Evolutionary conservation across 257 asterid genomes (phyloP).

Genomic region (Salvia splendens): DNA sequence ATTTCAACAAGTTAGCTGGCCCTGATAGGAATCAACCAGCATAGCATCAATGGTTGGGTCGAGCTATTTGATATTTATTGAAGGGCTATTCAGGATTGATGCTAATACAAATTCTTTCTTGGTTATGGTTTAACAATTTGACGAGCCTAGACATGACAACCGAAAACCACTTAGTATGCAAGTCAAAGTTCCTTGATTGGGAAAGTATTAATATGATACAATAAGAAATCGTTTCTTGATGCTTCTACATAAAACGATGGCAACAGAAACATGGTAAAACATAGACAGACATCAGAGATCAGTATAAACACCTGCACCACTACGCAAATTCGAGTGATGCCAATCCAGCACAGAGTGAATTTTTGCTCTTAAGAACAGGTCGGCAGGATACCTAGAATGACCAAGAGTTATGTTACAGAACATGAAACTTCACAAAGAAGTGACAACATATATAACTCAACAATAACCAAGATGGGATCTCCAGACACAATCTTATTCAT

Average conservation of each 20-base stretch:
- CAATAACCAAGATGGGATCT: too few species aligned
- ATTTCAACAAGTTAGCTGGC: constrained; percentile 14
- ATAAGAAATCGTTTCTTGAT: too few species aligned
- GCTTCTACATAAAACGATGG: not conserved
- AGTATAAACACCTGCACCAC: constrained; percentile 71
- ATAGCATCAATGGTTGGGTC: not conserved
- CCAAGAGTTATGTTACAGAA: constrained; percentile 15
- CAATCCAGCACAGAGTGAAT: constrained; percentile 88
- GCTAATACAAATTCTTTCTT: too few species aligned
- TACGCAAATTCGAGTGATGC: constrained; percentile 85
- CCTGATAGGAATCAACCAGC: not conserved
- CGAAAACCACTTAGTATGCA: too few species aligned
- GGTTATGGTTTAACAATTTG: too few species aligned
- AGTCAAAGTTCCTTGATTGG: too few species aligned
- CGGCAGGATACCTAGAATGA: constrained; percentile 80
- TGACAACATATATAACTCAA: too few species aligned
- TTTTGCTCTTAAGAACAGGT: constrained; percentile 71
- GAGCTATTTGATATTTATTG: too few species aligned
- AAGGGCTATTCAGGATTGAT: too few species aligned
- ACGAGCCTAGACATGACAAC: too few species aligned
- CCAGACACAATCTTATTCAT: too few species aligned
- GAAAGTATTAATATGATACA: too few species aligned
- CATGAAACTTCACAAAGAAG: not conserved
- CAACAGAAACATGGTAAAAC: constrained; percentile 5
- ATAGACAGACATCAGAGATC: not conserved